Percentiles rank a stretch among this genome's conserved stretches.
phyloP scores from a whole-genome alignment of 2,329 filamentous ascomycete species.

The Aspergillus chevalieri region DNA sequence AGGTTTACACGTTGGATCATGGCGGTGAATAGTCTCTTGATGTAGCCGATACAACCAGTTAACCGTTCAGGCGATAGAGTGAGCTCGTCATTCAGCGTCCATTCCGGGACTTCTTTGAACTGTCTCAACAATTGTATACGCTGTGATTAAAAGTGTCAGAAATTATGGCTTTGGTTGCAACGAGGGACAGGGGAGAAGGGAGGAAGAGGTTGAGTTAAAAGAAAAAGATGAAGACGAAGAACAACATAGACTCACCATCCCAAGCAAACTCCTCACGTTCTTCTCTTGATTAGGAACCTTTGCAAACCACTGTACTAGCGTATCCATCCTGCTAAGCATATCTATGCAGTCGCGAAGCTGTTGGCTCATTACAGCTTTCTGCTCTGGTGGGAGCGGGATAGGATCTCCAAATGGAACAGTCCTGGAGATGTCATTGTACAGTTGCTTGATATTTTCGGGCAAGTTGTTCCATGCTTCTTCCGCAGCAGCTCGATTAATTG shows the following conservation, averaged over 20 bases:
- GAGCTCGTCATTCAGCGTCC: conserved; percentile 39
- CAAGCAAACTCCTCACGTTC: conserved; percentile 30
- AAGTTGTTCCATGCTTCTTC: conserved; percentile 35
- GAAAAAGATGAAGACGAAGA: too few species aligned
- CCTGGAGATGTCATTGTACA: conserved; percentile 33
- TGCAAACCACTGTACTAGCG: conserved; percentile 34
- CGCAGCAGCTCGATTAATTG: conserved; percentile 27
- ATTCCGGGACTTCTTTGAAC: conserved; percentile 36
- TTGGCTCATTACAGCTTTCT: conserved; percentile 34
- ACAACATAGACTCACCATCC: conserved; percentile 26
- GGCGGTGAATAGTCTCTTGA: conserved; percentile 36
- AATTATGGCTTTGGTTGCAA: conserved; percentile 1
- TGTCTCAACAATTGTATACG: conserved; percentile 42
- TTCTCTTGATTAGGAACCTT: conserved; percentile 37
- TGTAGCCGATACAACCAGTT: conserved; percentile 29
- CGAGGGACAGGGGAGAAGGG: not conserved
- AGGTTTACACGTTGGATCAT: conserved; percentile 29
- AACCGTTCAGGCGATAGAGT: conserved; percentile 38
- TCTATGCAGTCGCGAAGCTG: conserved; percentile 36
- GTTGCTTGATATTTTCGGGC: conserved; percentile 33
- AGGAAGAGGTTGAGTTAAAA: too few species aligned
- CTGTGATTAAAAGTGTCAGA: conserved; percentile 19
- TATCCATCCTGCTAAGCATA: conserved; percentile 40
- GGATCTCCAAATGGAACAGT: conserved; percentile 26
- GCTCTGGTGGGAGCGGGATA: conserved; percentile 31